Evolutionary conservation across 306 rosid genomes (phyloP).

Genomic region (Cucurbita moschata): DNA sequence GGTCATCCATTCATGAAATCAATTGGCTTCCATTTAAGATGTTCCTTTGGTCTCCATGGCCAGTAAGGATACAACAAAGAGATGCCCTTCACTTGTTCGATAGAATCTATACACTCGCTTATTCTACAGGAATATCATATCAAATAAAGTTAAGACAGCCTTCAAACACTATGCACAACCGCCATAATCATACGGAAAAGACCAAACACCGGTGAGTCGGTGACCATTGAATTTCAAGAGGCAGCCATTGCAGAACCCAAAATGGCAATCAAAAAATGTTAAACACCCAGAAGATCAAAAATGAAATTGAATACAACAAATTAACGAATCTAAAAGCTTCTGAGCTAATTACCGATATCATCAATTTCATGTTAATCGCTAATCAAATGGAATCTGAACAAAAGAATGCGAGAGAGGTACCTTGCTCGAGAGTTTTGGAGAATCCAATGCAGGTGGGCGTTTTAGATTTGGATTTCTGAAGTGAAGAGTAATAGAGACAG

Average conservation of each 20-base stretch:
- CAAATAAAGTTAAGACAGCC: background rate
- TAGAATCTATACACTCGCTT: background rate
- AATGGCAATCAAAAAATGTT: background rate
- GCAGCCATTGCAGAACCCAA: background rate
- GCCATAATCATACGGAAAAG: background rate
- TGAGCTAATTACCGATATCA: background rate
- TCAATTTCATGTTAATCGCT: too few species aligned
- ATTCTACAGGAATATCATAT: too few species aligned
- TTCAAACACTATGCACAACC: background rate
- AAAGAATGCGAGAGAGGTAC: slow-evolving; percentile 11
- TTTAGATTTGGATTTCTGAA: slow-evolving; percentile 50
- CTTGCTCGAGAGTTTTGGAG: slow-evolving; percentile 43
- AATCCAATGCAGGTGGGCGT: slow-evolving; percentile 60
- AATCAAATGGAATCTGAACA: background rate
- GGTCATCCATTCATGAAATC: background rate
- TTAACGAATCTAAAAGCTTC: background rate
- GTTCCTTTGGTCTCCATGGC: too few species aligned
- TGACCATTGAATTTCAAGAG: background rate
- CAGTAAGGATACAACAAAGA: background rate
- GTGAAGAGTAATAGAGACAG: slow-evolving; percentile 49
- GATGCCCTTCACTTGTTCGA: background rate
- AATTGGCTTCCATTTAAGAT: background rate
- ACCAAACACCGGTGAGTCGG: background rate
- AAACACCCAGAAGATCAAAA: background rate
- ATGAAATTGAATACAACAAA: background rate